Percentiles rank a stretch among this genome's conserved stretches.
Conservation (phyloP, 2,329 filamentous ascomycete species). For the Diaporthe amygdali region DNA sequence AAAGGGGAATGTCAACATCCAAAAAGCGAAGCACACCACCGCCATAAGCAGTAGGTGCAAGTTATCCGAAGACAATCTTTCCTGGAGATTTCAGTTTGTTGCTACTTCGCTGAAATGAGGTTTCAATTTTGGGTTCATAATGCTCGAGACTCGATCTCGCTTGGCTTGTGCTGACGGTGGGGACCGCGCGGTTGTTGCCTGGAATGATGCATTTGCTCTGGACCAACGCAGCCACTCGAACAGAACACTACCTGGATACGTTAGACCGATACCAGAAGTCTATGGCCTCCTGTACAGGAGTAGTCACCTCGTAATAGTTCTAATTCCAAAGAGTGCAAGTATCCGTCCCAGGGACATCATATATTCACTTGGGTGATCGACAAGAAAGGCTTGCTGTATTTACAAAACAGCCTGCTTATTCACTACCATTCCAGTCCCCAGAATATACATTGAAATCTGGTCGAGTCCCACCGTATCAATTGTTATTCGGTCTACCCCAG, state of each 20-base stretch:
- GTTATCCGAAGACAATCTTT: background rate
- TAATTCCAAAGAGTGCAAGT: background rate
- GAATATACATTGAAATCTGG: background rate
- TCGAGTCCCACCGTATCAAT: background rate
- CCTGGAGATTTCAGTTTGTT: no score
- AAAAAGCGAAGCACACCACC: slow-evolving; percentile 25
- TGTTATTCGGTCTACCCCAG: background rate
- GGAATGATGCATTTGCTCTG: background rate
- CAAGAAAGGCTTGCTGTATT: background rate
- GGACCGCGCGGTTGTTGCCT: background rate
- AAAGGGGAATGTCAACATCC: background rate
- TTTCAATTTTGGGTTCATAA: background rate
- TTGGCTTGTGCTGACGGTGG: background rate
- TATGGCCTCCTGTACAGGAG: background rate
- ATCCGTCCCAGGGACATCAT: background rate
- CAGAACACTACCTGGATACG: background rate
- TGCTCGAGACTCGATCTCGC: no score
- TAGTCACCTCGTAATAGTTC: background rate
- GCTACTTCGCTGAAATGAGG: slow-evolving; percentile 19
- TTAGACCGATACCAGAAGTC: background rate
- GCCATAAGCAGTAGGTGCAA: background rate
- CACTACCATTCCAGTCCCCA: background rate
- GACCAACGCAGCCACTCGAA: background rate
- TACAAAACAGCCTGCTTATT: background rate
- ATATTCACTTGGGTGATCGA: background rate